Base-by-base conservation (phyloP, 352 stramenopile species). In the Phytophthora fragariae region DNA sequence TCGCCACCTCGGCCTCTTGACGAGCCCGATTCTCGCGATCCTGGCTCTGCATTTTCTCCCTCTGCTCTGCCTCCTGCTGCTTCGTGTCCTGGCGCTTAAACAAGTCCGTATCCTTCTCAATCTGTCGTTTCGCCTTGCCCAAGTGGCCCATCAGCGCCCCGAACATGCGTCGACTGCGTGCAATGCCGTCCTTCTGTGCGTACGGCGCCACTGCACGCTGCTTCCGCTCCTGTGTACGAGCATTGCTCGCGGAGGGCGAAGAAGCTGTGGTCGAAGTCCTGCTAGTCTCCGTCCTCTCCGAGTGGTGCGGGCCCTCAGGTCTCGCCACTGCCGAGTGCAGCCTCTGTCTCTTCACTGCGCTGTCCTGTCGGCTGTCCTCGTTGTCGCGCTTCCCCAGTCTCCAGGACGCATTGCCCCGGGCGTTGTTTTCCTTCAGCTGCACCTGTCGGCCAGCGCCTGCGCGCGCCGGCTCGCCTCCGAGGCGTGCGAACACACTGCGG, bases 121-220 rank as follows among this genome's bases (percentile, higher is more conserved):
- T 90, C 64, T 88, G 87, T 53, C 84, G 74, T 66, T 95, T 94
- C 24, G 89, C 89, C 57, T 91, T 92, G 55, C 84, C 89, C 15
- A 95, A 63, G 72, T 95, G 89, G 2, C 87, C 85, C 87, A 95
- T 94, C 15, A 95, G 59, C 31, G 86, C 84, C 10, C 89, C 89
- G 75, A 95, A 95, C 87, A 95, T 92, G 53, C 88, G 86, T 15
- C 86, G 84, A 56, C 84, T 93, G 27, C 88, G 79, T 50, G 84
- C 86, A 57, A 92, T 84, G 21, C 80, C 84, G 8, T 92, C 86
- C 29, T 90, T 90, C 56, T 90, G 77, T 41, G 78, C 67, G 57
- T 90, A 90, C 31, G 84, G 80, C 21, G 82, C 86, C 14, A 91
- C 77, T 15, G 76, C 80, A n/a, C 83, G 81, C 65, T 84, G 87